These are phyloP conservation scores for Sphagnum tenellum DNA, from an alignment of 225 moss, liverwort and hornwort species.

Conservation along the genomic window DNA sequence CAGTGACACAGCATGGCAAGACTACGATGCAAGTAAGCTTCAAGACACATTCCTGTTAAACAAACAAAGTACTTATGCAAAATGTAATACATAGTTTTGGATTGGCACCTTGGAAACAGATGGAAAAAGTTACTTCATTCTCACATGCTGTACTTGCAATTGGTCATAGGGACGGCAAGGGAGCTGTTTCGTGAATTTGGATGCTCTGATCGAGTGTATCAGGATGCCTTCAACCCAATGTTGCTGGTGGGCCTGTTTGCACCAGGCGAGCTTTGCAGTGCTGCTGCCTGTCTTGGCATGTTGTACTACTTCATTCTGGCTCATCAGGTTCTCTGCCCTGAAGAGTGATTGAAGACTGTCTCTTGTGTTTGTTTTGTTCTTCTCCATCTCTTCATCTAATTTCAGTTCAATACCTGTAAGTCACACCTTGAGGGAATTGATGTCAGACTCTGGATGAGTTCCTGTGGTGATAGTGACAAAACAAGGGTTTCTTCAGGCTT, in stretches of 20 bases:
- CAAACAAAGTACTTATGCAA: too few relatives aligned
- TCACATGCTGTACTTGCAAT: not conserved
- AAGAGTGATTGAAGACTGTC: not conserved
- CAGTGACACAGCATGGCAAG: conserved; percentile 74
- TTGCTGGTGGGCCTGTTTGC: conserved; percentile 90
- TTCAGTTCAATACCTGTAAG: too few relatives aligned
- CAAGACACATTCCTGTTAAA: too few relatives aligned
- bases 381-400: not conserved
- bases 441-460: too few relatives aligned
- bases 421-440: too few relatives aligned
- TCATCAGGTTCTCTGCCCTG: conserved; percentile 58
- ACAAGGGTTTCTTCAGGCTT: not conserved
- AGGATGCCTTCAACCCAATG: conserved; percentile 98
- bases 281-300: conserved; percentile 93
- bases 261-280: conserved; percentile 91
- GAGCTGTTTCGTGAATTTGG: conserved; percentile 94
- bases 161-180: conserved; percentile 66
- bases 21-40: conserved; percentile 68
- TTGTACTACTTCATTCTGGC: conserved; percentile 96
- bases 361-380: not conserved
- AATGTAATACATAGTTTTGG: too few relatives aligned
- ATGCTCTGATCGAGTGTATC: conserved; percentile 88
- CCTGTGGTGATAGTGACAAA: too few relatives aligned
- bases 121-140: not conserved
- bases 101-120: too few relatives aligned